phyloP scores from a whole-genome alignment of 192 early-diverging fungal species.

The Backusella sp. region DNA sequence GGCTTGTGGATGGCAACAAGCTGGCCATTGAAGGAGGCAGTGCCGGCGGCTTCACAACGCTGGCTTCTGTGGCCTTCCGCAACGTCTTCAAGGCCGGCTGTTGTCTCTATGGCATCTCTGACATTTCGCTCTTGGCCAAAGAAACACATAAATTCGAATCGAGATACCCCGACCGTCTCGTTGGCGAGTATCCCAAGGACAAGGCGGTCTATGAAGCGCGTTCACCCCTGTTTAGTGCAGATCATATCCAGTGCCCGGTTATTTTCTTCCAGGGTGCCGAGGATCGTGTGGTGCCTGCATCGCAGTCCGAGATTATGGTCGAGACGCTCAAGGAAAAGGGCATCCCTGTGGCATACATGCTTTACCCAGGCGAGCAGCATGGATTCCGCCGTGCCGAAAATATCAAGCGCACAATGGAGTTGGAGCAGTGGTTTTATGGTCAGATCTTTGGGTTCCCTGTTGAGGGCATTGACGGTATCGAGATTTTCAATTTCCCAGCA shows the following conservation, averaged over 20 bases:
- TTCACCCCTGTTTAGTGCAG: slow-evolving; percentile 61
- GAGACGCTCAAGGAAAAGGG: slow-evolving; percentile 61
- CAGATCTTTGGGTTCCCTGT: slow-evolving; percentile 64
- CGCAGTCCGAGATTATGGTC: slow-evolving; percentile 74
- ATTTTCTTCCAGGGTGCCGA: slow-evolving; percentile 75
- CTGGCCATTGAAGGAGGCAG: slow-evolving; percentile 67
- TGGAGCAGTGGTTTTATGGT: slow-evolving; percentile 70
- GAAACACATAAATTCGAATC: slow-evolving; percentile 86
- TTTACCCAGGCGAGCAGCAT: slow-evolving; percentile 68
- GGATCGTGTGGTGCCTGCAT: slow-evolving; percentile 76
- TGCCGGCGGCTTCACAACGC: slow-evolving; percentile 69
- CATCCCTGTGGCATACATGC: slow-evolving; percentile 55
- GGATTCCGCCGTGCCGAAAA: slow-evolving; percentile 68
- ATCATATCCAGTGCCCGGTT: slow-evolving; percentile 59
- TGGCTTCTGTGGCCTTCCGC: slow-evolving; percentile 65
- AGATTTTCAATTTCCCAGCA: slow-evolving; percentile 28
- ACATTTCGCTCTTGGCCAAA: slow-evolving; percentile 61
- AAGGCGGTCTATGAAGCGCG: slow-evolving; percentile 56
- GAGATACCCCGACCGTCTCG: slow-evolving; percentile 56
- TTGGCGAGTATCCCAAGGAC: slow-evolving; percentile 59
- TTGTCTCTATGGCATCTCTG: slow-evolving; percentile 71
- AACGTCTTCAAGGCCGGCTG: slow-evolving; percentile 74
- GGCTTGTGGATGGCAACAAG: slow-evolving; percentile 57
- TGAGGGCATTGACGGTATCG: slow-evolving; percentile 38
- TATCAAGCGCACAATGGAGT: slow-evolving; percentile 59